Evolutionary conservation across 2,329 filamentous ascomycete genomes (phyloP).

Genomic region (Verticillium nonalfalfae): DNA sequence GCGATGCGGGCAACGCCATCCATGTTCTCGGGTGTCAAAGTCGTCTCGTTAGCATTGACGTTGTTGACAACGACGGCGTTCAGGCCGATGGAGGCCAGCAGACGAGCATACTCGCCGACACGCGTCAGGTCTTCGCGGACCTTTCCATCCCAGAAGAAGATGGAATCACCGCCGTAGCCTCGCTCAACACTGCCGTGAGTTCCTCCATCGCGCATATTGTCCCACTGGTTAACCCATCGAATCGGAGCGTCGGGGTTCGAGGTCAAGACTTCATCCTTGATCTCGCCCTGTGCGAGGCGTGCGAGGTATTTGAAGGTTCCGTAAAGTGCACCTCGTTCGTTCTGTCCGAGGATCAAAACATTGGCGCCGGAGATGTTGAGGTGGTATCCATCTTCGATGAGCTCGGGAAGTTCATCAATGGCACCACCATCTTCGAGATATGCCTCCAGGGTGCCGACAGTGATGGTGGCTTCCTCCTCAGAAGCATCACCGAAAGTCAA

Average conservation of each 20-base stretch:
- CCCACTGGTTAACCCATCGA: constrained; percentile 69
- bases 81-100: constrained; percentile 59
- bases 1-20: constrained; percentile 57
- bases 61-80: constrained; percentile 67
- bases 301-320: constrained; percentile 65
- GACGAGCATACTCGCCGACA: constrained; percentile 55
- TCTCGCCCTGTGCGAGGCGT: constrained; percentile 53
- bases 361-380: constrained; percentile 39
- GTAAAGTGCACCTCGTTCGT: constrained; percentile 62
- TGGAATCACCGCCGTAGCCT: constrained; percentile 61
- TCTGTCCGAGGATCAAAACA: constrained; percentile 56
- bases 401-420: constrained; percentile 21
- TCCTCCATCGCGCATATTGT: constrained; percentile 49
- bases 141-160: constrained; percentile 57
- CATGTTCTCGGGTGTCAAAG: constrained; percentile 51
- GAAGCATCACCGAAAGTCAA: constrained; percentile 20
- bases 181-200: constrained; percentile 52
- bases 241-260: constrained; percentile 55
- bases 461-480: neutral
- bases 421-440: constrained; percentile 32
- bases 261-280: constrained; percentile 29
- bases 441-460: constrained; percentile 15
- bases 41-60: constrained; percentile 59
- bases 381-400: constrained; percentile 56
- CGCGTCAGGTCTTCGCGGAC: constrained; percentile 54